phyloP scores from a whole-genome alignment of 805 yeast genomes.

The Candida insectorum region DNA sequence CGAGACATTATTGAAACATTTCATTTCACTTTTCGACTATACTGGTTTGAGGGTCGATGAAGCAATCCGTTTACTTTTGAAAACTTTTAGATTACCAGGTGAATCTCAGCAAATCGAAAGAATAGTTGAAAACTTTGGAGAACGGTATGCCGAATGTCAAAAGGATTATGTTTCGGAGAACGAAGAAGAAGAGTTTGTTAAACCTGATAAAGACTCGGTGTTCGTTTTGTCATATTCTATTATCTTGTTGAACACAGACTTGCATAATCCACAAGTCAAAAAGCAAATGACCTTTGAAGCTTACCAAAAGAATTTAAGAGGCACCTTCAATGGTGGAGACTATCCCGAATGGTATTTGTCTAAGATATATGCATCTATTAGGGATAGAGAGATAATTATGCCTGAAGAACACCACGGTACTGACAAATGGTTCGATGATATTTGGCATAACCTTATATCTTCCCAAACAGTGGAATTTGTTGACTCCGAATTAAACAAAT shows the following conservation, averaged over 20 bases:
- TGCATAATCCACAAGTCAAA: conserved; percentile 89
- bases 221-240: conserved; percentile 88
- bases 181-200: conserved; percentile 44
- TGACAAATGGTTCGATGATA: conserved; percentile 86
- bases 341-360: conserved; percentile 84
- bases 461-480: conserved; percentile 30
- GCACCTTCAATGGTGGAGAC: conserved; percentile 71
- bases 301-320: conserved; percentile 75
- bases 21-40: conserved; percentile 73
- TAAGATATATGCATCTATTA: conserved; percentile 75
- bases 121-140: conserved; percentile 82
- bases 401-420: conserved; percentile 97
- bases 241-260: conserved; percentile 91
- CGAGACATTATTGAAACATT: conserved; percentile 54
- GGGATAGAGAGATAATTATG: conserved; percentile 87
- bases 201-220: conserved; percentile 81
- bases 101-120: conserved; percentile 97
- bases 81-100: conserved; percentile 89
- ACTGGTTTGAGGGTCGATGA: conserved; percentile 83
- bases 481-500: conserved; percentile 14
- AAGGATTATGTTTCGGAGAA: conserved; percentile 13
- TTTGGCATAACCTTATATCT: conserved; percentile 69
- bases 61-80: conserved; percentile 77
- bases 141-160: conserved; percentile 70
- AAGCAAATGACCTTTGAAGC: conserved; percentile 86